These are phyloP conservation scores for Colletotrichum cordylinicola DNA, from an alignment of 2,329 filamentous ascomycete species.

Conservation along the genomic window DNA sequence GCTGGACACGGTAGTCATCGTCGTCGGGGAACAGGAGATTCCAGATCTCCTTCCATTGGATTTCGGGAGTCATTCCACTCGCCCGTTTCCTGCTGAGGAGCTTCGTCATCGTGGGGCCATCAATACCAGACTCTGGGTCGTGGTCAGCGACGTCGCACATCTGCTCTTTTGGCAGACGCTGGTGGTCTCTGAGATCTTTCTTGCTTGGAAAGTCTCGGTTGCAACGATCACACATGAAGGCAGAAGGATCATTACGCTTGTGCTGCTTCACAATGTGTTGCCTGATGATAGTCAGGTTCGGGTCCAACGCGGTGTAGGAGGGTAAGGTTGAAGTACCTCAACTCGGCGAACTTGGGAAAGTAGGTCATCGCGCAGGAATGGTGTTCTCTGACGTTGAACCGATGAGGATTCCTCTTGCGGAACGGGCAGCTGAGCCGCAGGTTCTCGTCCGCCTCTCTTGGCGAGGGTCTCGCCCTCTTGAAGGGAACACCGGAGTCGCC, in stretches of 20 bases:
- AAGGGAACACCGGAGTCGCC: conserved; percentile 31
- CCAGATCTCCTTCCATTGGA: conserved; percentile 48
- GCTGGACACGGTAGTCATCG: conserved; percentile 35
- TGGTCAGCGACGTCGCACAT: conserved; percentile 48
- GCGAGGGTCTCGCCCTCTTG: conserved; percentile 36
- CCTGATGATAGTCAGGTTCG: conserved; percentile 22
- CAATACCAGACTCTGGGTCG: conserved; percentile 45
- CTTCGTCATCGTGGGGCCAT: conserved; percentile 44
- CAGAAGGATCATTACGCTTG: conserved; percentile 44
- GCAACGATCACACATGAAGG: conserved; percentile 45
- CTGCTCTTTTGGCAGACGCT: conserved; percentile 42
- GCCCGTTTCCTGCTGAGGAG: conserved; percentile 44
- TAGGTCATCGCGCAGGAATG: conserved; percentile 49
- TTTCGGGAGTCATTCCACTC: conserved; percentile 40
- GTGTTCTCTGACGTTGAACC: conserved; percentile 52
- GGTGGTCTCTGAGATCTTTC: conserved; percentile 44
- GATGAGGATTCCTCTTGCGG: conserved; percentile 47
- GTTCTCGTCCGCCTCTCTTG: conserved; percentile 39
- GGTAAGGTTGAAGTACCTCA: conserved; percentile 35
- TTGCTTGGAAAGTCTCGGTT: conserved; percentile 42
- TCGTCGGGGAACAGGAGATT: conserved; percentile 48
- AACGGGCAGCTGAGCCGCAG: conserved; percentile 49
- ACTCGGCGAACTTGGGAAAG: conserved; percentile 45
- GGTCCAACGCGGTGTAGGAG: not conserved
- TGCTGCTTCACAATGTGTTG: conserved; percentile 50